Base-by-base conservation (phyloP, 2,329 filamentous ascomycete genomes). In the Emmonsiellopsis sp. region DNA sequence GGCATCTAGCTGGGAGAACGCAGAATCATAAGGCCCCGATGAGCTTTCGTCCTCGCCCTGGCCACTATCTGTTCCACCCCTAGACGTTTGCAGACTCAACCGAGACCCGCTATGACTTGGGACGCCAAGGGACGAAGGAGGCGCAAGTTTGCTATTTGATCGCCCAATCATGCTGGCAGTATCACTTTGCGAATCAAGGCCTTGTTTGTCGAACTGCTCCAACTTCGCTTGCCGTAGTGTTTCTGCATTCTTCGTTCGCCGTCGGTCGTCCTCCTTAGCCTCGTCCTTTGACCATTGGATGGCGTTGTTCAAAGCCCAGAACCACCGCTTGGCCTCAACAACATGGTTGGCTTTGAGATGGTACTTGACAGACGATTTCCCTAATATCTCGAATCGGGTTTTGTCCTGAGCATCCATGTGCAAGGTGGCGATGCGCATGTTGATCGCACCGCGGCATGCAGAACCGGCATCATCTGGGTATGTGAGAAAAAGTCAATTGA, bases 251-350 rank as follows among this genome's bases (percentile, higher is more conserved):
- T 83, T 84, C 6, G 83, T 83, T 36, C 84, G 84, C 56, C 90
- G 84, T 60, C 79, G 84, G 65, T 92, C 86, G 63, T 96, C 92
- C 68, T 95, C 89, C 61, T 87, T 91, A 6, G 89, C 91, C 71
- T 97, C 93, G 64, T 98, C 93, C 70, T 98, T 98, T 58, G 89
- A 86, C 87, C 89, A 97, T 67, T 97, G 93, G 49, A 98, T 98
- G 5, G 93, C 92, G 68, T 98, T 98, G 73, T 98, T 98, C 58
- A 98, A 76, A 0, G 93, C 88, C 93, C 93, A 98, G 71, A 94
- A 98, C 93, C 93, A 98, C 53, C 93, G 83, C 72, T 98, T 98
- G 5, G 93, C 92, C 70, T 98, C 93, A 32, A 97, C 92, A 65
- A 96, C 87, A 70, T 98, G 93, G 64, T 98, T 98, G 0, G 93